Evolutionary conservation across 202 grass and related monocot species (phyloP), one percentile per base, ranked within the genome.

Genomic region (Carex arenaria): DNA sequence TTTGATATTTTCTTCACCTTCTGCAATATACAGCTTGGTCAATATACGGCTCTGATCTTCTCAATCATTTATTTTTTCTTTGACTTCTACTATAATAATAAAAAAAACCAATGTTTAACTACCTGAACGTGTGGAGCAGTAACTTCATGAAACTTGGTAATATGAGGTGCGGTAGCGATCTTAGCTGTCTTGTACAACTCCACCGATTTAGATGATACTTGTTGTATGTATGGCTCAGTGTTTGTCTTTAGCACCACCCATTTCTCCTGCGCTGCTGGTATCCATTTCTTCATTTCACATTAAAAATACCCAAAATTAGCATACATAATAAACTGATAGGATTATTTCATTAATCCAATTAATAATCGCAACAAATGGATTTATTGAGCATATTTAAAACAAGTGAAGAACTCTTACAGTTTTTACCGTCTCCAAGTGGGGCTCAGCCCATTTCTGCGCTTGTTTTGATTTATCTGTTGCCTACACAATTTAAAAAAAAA

Each of bases 1-100:
- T 99, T 94, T 45, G 90, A 99, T 3, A 96, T 76, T 90, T 89
- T 92, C 89, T 92, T 99, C 36, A 81, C 85, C 72, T 88, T 88
- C 97, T 99, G 70, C 26, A 26, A 26, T 26, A 26, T 26, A 26
- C 97, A 88, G 93, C 88, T 87, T 96, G 88, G 87, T 96, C 85
- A 82, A 99, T 92, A 69, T 94, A 96, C 52, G 97, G 91, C 87
- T 99, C 92, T 45, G 90, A 99, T 5, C 72, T 88, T 88, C 97
- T 99, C 26, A 26, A 26, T 26, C 26, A 65, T 76, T 52, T 56
- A 76, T 22, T 76, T 76, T 74, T n/a, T 6, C 26, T 34, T 57
- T 7, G 6, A 76, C 17, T 56, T 55, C 13, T 76, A 56, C 51
- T 18, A 49, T n/a, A 34, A 23, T n/a, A 19, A n/a, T 0, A 26